phyloP scores from a whole-genome alignment of 495 filamentous ascomycete genomes.

The Daldinia decipiens region DNA sequence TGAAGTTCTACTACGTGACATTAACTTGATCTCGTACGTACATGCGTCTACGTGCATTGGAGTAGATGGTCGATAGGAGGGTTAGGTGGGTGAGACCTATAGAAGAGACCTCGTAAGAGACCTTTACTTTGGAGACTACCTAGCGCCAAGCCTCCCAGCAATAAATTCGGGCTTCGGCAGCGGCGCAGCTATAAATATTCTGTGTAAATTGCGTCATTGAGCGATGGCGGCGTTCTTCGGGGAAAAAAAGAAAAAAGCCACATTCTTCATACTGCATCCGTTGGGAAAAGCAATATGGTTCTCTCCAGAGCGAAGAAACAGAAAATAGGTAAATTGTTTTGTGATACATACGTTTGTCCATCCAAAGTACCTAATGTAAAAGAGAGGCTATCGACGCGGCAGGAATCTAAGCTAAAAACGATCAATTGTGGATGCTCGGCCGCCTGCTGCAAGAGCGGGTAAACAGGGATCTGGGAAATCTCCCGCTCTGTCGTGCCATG shows the following conservation, averaged over 20 bases:
- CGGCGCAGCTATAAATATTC: slow-evolving; percentile 21
- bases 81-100: not conserved
- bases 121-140: slow-evolving; percentile 16
- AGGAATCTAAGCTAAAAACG: slow-evolving; percentile 19
- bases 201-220: slow-evolving; percentile 28
- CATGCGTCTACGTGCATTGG: slow-evolving; percentile 12
- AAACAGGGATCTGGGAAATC: slow-evolving; percentile 50
- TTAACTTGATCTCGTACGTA: slow-evolving; percentile 29
- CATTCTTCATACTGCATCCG: not conserved
- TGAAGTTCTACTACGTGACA: slow-evolving; percentile 33
- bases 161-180: slow-evolving; percentile 17
- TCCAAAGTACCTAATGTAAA: not conserved
- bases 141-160: slow-evolving; percentile 25
- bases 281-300: slow-evolving; percentile 4
- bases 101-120: not conserved
- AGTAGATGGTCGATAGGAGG: slow-evolving; percentile 6
- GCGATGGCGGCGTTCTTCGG: slow-evolving; percentile 5
- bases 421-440: slow-evolving; percentile 35
- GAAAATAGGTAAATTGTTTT: slow-evolving; percentile 5
- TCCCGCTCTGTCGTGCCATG: slow-evolving; percentile 50
- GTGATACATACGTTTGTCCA: slow-evolving; percentile 12
- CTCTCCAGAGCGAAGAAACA: slow-evolving; percentile 6
- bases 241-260: not conserved
- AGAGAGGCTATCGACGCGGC: slow-evolving; percentile 14
- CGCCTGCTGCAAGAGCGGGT: slow-evolving; percentile 52